phyloP scores from a whole-genome alignment of 2,329 filamentous ascomycete genomes.

The Penicillium frequentans region DNA sequence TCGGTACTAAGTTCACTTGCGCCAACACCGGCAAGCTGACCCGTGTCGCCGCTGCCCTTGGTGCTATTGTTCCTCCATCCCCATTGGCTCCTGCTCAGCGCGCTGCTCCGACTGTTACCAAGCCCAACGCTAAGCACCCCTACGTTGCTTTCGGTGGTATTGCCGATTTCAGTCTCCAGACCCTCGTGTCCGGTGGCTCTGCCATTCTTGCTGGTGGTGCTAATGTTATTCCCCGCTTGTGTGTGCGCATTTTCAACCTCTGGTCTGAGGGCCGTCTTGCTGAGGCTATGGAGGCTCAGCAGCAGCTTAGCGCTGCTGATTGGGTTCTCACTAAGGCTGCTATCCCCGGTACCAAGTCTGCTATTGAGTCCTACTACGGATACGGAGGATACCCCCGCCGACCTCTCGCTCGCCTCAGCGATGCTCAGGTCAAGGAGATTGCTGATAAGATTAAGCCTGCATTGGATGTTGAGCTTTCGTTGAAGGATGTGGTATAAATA shows the following conservation, averaged over 20 bases:
- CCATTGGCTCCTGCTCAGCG: slow-evolving; percentile 30
- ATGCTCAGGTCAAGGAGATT: slow-evolving; percentile 30
- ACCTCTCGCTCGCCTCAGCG: slow-evolving; percentile 49
- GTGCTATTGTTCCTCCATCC: slow-evolving; percentile 64
- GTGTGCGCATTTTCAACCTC: slow-evolving; percentile 76
- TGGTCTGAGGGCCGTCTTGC: slow-evolving; percentile 72
- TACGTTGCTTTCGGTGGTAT: slow-evolving; percentile 91
- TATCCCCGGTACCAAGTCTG: slow-evolving; percentile 82
- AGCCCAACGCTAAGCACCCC: slow-evolving; percentile 34
- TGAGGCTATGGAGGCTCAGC: slow-evolving; percentile 75
- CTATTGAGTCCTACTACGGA: slow-evolving; percentile 78
- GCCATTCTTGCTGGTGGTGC: slow-evolving; percentile 86
- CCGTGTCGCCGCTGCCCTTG: slow-evolving; percentile 70
- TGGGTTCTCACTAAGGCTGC: slow-evolving; percentile 83
- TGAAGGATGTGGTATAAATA: slow-evolving; percentile 37
- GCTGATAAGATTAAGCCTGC: slow-evolving; percentile 37
- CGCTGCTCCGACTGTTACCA: slow-evolving; percentile 26
- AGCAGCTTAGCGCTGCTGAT: slow-evolving; percentile 72
- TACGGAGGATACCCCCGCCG: slow-evolving; percentile 77
- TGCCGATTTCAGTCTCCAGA: slow-evolving; percentile 84
- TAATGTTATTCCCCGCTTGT: slow-evolving; percentile 83
- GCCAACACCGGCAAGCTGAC: slow-evolving; percentile 88
- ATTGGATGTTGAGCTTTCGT: slow-evolving; percentile 34
- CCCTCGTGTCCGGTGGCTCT: slow-evolving; percentile 73
- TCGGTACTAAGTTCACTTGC: slow-evolving; percentile 90